Evolutionary conservation across 345 rosid genomes (phyloP).

Genomic region (Ceriops decandra): DNA sequence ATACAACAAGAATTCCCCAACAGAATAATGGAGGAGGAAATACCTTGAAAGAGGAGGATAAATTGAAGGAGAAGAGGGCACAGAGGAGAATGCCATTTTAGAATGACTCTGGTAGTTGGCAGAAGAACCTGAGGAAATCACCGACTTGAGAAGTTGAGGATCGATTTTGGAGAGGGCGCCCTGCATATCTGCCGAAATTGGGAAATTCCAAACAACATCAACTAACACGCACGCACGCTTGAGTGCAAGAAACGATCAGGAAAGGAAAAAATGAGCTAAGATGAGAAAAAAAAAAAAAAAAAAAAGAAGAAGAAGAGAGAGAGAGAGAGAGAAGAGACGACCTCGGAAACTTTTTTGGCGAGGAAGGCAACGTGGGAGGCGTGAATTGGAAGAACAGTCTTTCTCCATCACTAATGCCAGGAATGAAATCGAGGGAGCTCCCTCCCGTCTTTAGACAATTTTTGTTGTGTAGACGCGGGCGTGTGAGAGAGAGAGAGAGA

Average conservation of each 20-base stretch:
- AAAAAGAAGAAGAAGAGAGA: no score
- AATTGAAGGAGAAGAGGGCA: slow-evolving; percentile 43
- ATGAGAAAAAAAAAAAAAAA: neutral
- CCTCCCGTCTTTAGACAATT: no score
- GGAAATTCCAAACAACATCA: neutral
- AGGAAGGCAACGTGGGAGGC: slow-evolving; percentile 41
- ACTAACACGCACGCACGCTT: neutral
- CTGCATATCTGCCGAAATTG: slow-evolving; percentile 51
- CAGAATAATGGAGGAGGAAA: neutral
- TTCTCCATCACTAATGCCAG: slow-evolving; percentile 36
- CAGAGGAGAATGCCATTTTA: slow-evolving; percentile 18
- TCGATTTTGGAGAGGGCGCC: slow-evolving; percentile 79
- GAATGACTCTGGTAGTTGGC: neutral
- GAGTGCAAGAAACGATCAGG: no score
- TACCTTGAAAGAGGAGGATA: slow-evolving; percentile 42
- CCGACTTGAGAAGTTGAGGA: slow-evolving; percentile 67
- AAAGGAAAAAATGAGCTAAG: no score
- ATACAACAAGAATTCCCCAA: neutral
- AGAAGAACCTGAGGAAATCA: slow-evolving; percentile 49
- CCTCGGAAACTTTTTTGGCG: slow-evolving; percentile 82
- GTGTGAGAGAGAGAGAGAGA: no score
- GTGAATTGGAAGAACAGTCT: slow-evolving; percentile 39
- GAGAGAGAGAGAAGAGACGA: neutral
- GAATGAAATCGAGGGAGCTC: slow-evolving; percentile 43
- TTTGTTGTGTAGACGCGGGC: no score